Evolutionary conservation across 306 rosid species (phyloP), one percentile per base, ranked within the genome.

Genomic region (Prunus armeniaca): DNA sequence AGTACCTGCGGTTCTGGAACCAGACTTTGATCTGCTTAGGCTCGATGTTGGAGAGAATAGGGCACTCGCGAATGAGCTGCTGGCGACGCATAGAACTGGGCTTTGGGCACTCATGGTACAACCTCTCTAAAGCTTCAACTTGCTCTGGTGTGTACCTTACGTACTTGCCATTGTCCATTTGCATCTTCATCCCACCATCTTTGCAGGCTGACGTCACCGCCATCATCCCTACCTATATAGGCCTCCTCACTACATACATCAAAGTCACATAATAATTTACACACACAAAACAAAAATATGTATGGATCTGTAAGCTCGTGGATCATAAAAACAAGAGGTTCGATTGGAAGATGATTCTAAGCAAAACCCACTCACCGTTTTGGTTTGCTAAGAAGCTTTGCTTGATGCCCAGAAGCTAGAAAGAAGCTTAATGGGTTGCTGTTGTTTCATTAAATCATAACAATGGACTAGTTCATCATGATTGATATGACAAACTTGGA

Each of bases 1-100:
- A 34, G 41, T 67, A 94, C 98, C 99, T 90, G 73, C 99, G 84
- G 74, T 95, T 95, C 71, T 95, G 99, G 75, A 95, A 95, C 99
- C 99, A 95, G 79, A 95, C 99, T 77, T 95, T 95, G 97, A 95
- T 89, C 97, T 95, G 99, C 70, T 92, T 95, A 10, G 97, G 93
- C 76, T 95, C 99, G 75, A 95, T 95, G 79, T 95, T 81, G 75
- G 97, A 92, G 79, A 95, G 99, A 82, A 95, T 95, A 45, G 99
- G 96, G 56, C 99, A 95, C 58, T 95, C 99, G 68, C 99, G 85
- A 49, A 95, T 92, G 47, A 95, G 93, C 76, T 95, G 99, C 54
- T 92, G 99, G 78, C 99, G 97, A 57, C 99, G 97, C 20, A 95
- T 83, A 77, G 99, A 95, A 62, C 90, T 95, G 41, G 99, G 99